Base-by-base conservation (phyloP, 2,329 filamentous ascomycete species). In the Thyridium curvatum region DNA sequence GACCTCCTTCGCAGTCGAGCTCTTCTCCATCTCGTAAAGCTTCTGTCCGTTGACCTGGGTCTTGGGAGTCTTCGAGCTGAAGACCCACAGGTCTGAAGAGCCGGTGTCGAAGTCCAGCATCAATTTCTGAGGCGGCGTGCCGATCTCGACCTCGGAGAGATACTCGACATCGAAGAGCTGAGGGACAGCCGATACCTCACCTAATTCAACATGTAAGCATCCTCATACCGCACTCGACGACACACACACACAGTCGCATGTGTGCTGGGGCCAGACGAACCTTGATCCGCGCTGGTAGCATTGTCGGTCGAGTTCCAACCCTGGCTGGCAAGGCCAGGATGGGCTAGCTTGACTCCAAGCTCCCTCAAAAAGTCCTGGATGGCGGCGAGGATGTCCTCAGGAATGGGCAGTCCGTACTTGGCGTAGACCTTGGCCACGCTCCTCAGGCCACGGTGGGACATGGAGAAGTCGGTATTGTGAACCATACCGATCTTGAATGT, bases 51-150 rank as follows among this genome's bases (percentile, higher is more conserved):
- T 50, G 37, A 66, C 61, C 45, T 74, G 58, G 7, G 59, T 54
- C 12, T 57, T 45, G 6, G 74, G 57, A 31, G 78, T 69, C 38
- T 77, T 62, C 34, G 60, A 66, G 13, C 77, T 82, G 62, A 80
- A 84, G 28, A 81, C 77, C 80, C 81, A 85, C 69, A 85, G 66
- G 60, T 84, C 81, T 32, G 79, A 69, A 37, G 76, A 82, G 17
- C 80, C 81, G 30, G 81, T 85, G 51, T 85, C 81, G 47, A 84
- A 77, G 55, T 84, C 75, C 47, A 85, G 63, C 47, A 75, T 72
- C 50, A 85, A 50, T 8, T 66, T 77, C 47, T 74, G 72, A 9
- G 59, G 52, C 28, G 59, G 60, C 2, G 48, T 67, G 41, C 80
- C 82, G 51, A 84, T 66, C 16, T 66, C 71, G 39, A 85, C 79